These are phyloP conservation scores for Lepidium campestre DNA, from an alignment of 441 rosid species.

Conservation along the genomic window DNA sequence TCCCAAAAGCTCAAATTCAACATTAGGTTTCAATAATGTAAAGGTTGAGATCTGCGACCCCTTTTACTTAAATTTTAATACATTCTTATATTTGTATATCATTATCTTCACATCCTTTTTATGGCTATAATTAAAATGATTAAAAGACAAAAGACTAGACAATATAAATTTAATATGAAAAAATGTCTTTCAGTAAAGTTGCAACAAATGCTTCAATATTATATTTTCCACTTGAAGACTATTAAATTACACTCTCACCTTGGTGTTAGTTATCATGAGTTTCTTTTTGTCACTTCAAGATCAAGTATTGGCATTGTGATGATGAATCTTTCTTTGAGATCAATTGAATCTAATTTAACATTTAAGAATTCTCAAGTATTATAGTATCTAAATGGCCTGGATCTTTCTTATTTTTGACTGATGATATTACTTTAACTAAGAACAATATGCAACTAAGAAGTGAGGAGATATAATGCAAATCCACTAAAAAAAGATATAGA, in stretches of 20 bases:
- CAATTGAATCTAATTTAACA: slow-evolving; percentile 10
- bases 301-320: slow-evolving; percentile 28
- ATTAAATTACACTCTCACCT: slow-evolving; percentile 23
- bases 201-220: slow-evolving; percentile 28
- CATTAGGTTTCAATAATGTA: slow-evolving; percentile 26
- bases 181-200: slow-evolving; percentile 24
- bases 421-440: background rate
- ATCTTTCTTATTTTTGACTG: slow-evolving; percentile 19
- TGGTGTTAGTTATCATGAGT: slow-evolving; percentile 23
- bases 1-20: slow-evolving; percentile 28
- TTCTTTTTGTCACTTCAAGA: slow-evolving; percentile 35
- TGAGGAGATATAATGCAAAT: slow-evolving; percentile 36
- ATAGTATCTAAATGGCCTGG: background rate
- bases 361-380: slow-evolving; percentile 11
- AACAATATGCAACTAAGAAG: background rate
- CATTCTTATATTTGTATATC: slow-evolving; percentile 4
- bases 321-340: slow-evolving; percentile 18
- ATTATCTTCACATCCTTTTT: slow-evolving; percentile 38
- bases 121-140: background rate
- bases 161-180: background rate
- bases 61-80: slow-evolving; percentile 3
- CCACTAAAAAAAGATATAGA: slow-evolving; percentile 37
- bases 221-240: slow-evolving; percentile 28
- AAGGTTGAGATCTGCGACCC: slow-evolving; percentile 30
- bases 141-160: background rate